Evolutionary conservation across 2,329 filamentous ascomycete species (phyloP), one percentile per base, ranked within the genome.

Genomic region (Fusarium nematophilum): DNA sequence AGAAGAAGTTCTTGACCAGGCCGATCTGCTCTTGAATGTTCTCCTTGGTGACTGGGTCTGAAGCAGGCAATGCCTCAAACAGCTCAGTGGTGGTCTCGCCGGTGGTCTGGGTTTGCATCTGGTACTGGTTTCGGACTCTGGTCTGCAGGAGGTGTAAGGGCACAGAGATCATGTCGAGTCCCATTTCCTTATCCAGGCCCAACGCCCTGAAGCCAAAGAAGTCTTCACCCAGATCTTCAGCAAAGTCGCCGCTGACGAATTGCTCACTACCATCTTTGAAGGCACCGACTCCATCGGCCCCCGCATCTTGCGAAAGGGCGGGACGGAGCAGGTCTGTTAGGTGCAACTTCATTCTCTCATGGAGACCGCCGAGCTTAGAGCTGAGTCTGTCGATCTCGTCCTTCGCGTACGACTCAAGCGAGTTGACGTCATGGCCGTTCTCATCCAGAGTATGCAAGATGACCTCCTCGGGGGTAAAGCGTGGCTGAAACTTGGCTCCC

Each of bases 131-230:
- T 72, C 92, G 89, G 69, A 99, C 92, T 68, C 94, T 88, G 65
- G 92, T 93, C 73, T 98, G 95, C 23, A 99, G 85, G 15, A 99
- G 86, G 78, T 99, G 95, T 54, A 99, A 83, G 18, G 96, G 95
- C 29, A 99, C 95, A 47, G 91, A 93, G 58, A 98, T 86, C 65
- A 90, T 90, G 26, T 94, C 89, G 59, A 95, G 83, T 14, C 93
- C 93, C 72, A 98, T 90, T 73, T 99, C 95, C 67, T 88, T 90
- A 70, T 97, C 93, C 53, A 99, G 84, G 36, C 95, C 95, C 38
- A 99, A 86, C 57, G 96, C 93, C 72, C 93, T 93, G 85, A 99
- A 98, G 23, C 95, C 95, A 71, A 99, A 99, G 84, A 97, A 99
- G 78, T 99, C 95, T 79, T 99, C 95, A 58, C 93, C 94, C 10